phyloP scores from a whole-genome alignment of 1,139 yeast species.

The Pneumocystis wakefieldiae region DNA sequence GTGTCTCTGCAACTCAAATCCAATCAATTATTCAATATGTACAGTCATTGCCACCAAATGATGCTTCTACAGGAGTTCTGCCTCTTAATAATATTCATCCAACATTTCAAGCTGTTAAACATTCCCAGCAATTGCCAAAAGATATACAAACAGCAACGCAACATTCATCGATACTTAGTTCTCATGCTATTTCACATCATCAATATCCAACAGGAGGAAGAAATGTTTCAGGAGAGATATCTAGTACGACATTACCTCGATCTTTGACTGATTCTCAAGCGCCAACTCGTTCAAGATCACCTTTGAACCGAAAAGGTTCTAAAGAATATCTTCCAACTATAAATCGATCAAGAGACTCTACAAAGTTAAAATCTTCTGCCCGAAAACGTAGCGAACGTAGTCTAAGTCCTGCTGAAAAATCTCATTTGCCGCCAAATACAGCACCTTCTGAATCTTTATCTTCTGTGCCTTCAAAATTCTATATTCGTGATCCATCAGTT shows the following conservation, averaged over 20 bases:
- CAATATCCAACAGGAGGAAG: neutral
- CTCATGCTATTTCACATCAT: neutral
- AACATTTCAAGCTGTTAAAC: neutral
- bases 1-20: constrained; percentile 14
- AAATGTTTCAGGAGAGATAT: neutral
- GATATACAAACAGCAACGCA: neutral
- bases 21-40: constrained; percentile 11
- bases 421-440: neutral
- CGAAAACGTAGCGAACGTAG: neutral
- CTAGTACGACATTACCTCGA: neutral
- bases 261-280: neutral
- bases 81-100: neutral
- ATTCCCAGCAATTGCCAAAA: neutral
- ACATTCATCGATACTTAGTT: neutral
- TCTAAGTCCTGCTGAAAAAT: constrained; percentile 1
- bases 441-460: neutral
- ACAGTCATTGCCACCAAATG: neutral
- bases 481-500: constrained; percentile 46
- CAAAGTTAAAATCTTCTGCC: neutral
- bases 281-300: neutral
- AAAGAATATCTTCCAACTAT: neutral
- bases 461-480: constrained; percentile 33
- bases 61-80: constrained; percentile 18
- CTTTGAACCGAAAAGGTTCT: neutral
- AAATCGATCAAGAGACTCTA: neutral